Evolutionary conservation across 305 asterid species (phyloP).

Genomic region (Fraxinus greggii): DNA sequence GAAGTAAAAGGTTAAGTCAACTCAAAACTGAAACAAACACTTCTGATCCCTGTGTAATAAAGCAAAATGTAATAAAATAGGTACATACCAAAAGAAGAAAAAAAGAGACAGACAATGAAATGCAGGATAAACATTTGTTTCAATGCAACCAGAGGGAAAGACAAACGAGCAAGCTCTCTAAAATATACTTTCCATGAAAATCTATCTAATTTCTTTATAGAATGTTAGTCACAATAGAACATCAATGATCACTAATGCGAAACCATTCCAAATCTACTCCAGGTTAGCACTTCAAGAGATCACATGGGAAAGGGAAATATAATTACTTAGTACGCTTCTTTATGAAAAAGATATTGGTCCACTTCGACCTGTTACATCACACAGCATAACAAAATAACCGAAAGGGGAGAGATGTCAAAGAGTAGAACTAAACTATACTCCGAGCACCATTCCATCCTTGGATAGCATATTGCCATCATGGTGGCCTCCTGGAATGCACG

Average conservation of each 20-base stretch:
- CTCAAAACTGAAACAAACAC: slow-evolving; percentile 3
- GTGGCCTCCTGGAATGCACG: slow-evolving; percentile 1
- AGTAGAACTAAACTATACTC: neutral
- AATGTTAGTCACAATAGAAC: slow-evolving; percentile 1
- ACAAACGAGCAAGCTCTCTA: neutral
- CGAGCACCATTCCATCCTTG: neutral
- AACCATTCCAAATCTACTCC: neutral
- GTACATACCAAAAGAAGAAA: slow-evolving; percentile 3
- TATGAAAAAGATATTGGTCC: neutral
- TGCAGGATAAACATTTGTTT: neutral
- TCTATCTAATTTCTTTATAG: neutral
- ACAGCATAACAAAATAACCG: neutral
- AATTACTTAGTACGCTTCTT: neutral
- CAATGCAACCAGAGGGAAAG: neutral
- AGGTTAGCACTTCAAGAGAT: neutral
- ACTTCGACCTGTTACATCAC: neutral
- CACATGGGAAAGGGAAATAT: neutral
- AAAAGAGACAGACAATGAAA: neutral
- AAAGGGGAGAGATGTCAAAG: neutral
- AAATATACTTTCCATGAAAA: neutral
- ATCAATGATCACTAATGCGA: slow-evolving; percentile 1
- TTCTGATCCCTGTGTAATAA: slow-evolving; percentile 8
- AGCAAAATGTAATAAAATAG: slow-evolving; percentile 12
- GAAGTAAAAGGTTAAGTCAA: slow-evolving; percentile 18
- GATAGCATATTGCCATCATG: neutral